Base-by-base conservation (phyloP, 495 filamentous ascomycete genomes). In the Penicillium argentinense region DNA sequence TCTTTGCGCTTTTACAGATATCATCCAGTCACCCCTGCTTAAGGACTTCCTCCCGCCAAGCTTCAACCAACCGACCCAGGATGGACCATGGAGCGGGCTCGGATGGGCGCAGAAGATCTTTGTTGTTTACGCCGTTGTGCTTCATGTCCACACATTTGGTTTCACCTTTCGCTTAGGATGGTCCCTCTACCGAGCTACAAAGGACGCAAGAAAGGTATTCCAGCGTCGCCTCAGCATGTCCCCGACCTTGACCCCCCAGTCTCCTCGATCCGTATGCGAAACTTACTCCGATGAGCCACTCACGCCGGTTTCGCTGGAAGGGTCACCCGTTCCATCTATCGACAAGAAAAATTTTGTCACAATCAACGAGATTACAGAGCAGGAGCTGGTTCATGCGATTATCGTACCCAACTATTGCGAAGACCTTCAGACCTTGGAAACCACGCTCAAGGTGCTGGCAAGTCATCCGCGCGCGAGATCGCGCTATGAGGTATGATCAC, bases 321-420 rank as follows among this genome's bases (percentile, higher is more conserved):
- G 11, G 7, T 2, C 33, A 18, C 9, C 9, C 18, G 4, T 21
- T 9, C 11, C 33, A 9, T 12, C 33, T 19, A 19, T 9, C 21
- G 33, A 36, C 17, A 36, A 36, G 12, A 36, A 36, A 9, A 18
- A 36, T 5, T 21, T 36, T 21, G 7, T 36, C n/a, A 36, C 9
- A 17, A 16, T 38, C 22, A 17, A 37, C 5, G 55, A 36, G 43
- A 26, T 42, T 29, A 47, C n/a, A 5, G 54, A 45, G 13, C 48
- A 57, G 3, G 68, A 69, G 42, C 42, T 84, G 16, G 64, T 85
- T 11, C 80, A 85, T 44, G 81, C 81, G 2, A 84, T 87, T 41
- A 72, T 87, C 49, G 66, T 87, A 8, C 84, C 84, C 11, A 85
- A 85, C 53, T 87, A 87, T 64, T 82, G 81, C 48, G 84, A 87